These are phyloP conservation scores for Xylariales sp. DNA, from an alignment of 2,329 filamentous ascomycete species.

Conservation along the genomic window DNA sequence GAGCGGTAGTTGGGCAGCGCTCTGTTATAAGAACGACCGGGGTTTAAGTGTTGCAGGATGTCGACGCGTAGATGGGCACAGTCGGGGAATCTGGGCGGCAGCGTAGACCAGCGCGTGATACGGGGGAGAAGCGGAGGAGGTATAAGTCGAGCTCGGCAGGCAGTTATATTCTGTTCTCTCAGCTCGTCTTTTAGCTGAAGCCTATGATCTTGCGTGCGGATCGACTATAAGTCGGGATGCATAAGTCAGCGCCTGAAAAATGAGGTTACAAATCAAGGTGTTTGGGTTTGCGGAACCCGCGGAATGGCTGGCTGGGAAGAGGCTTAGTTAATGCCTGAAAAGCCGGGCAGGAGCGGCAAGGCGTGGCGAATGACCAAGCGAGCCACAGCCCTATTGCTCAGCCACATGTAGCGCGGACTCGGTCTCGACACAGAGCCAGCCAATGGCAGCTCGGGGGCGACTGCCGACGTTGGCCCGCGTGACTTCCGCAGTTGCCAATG, in stretches of 20 bases:
- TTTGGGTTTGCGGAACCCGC: too few relatives aligned
- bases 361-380: too few relatives aligned
- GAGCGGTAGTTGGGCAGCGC: constrained; percentile 15
- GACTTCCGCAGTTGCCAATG: too few relatives aligned
- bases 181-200: neutral
- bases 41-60: constrained; percentile 32
- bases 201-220: constrained; percentile 3
- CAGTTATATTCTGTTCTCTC: neutral
- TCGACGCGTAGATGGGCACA: constrained; percentile 33
- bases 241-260: constrained; percentile 4
- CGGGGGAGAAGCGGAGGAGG: neutral
- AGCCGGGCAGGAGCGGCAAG: too few relatives aligned
- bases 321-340: too few relatives aligned
- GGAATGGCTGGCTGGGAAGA: too few relatives aligned
- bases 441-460: too few relatives aligned
- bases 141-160: neutral
- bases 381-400: too few relatives aligned
- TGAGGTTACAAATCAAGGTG: constrained; percentile 2
- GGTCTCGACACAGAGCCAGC: too few relatives aligned
- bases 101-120: constrained; percentile 14
- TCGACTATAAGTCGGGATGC: constrained; percentile 4
- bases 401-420: too few relatives aligned
- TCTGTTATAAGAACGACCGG: constrained; percentile 17
- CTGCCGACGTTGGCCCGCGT: too few relatives aligned
- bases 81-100: constrained; percentile 15